Evolutionary conservation across 805 yeast species (phyloP).

Genomic region (Helenozyma rhizophorensis): DNA sequence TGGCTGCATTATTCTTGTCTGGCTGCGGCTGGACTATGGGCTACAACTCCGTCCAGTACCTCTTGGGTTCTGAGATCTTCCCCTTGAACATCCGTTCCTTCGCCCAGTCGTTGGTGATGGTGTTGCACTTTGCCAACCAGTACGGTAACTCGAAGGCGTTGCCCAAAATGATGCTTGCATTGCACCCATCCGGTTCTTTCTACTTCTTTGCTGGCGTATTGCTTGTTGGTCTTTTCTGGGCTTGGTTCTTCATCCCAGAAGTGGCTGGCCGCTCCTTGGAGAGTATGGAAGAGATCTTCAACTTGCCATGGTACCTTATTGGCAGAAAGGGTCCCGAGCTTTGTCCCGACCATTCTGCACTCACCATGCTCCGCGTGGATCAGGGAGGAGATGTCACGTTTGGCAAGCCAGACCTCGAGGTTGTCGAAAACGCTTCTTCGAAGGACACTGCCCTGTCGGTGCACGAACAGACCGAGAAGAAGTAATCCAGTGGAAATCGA

Average conservation of each 20-base stretch:
- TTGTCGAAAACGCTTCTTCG: too few species aligned
- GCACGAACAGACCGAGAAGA: too few species aligned
- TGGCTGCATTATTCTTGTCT: slow-evolving; percentile 45
- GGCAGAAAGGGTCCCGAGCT: slow-evolving; percentile 51
- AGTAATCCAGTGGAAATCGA: too few species aligned
- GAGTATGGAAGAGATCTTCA: slow-evolving; percentile 48
- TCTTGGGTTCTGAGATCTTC: slow-evolving; percentile 51
- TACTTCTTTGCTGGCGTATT: slow-evolving; percentile 46
- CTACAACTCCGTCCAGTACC: slow-evolving; percentile 52
- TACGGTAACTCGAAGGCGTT: slow-evolving; percentile 54
- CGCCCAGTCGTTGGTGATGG: slow-evolving; percentile 51
- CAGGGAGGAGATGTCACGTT: too few species aligned
- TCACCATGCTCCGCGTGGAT: slow-evolving; percentile 27
- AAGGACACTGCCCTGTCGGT: too few species aligned
- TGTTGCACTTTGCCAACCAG: slow-evolving; percentile 53
- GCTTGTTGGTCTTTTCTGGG: slow-evolving; percentile 37
- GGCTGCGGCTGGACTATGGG: slow-evolving; percentile 61
- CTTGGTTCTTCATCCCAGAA: slow-evolving; percentile 50
- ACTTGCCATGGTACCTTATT: slow-evolving; percentile 53
- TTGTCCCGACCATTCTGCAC: slow-evolving; percentile 48
- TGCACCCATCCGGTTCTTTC: slow-evolving; percentile 49
- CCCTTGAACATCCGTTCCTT: slow-evolving; percentile 48
- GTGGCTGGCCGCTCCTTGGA: slow-evolving; percentile 49
- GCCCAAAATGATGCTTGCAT: slow-evolving; percentile 45
- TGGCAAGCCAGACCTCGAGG: too few species aligned